phyloP scores from a whole-genome alignment of 768 basidiomycete genomes.

The Termitomyces sp. region DNA sequence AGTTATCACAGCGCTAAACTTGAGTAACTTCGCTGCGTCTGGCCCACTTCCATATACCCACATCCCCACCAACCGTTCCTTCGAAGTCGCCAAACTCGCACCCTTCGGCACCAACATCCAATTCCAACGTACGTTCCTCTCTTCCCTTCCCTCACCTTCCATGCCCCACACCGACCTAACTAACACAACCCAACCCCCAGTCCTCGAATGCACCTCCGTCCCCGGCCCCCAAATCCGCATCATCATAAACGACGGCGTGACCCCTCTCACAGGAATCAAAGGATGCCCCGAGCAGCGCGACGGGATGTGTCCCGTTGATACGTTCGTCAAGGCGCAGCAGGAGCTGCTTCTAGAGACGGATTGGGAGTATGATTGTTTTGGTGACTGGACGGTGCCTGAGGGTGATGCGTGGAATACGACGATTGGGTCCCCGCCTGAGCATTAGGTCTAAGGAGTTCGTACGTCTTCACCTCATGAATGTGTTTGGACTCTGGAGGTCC shows the following conservation, averaged over 20 bases:
- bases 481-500: neutral
- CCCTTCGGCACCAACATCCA: slow-evolving; percentile 90
- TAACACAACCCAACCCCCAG: slow-evolving; percentile 32
- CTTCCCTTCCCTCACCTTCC: neutral
- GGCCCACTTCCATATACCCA: slow-evolving; percentile 79
- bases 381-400: slow-evolving; percentile 69
- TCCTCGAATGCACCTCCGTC: slow-evolving; percentile 57
- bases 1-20: slow-evolving; percentile 85
- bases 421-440: slow-evolving; percentile 58
- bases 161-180: neutral
- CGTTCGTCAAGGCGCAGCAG: slow-evolving; percentile 70
- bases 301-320: slow-evolving; percentile 74
- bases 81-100: slow-evolving; percentile 73
- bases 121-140: slow-evolving; percentile 67
- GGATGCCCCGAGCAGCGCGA: slow-evolving; percentile 73
- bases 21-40: slow-evolving; percentile 67
- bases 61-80: slow-evolving; percentile 62
- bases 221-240: slow-evolving; percentile 68
- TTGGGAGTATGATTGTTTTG: slow-evolving; percentile 74
- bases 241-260: slow-evolving; percentile 86
- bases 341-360: slow-evolving; percentile 64
- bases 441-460: neutral
- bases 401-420: slow-evolving; percentile 73
- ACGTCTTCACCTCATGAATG: neutral
- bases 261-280: slow-evolving; percentile 72